phyloP scores from a whole-genome alignment of 768 basidiomycete species.

The Boletus pseudo-olivaceus region DNA sequence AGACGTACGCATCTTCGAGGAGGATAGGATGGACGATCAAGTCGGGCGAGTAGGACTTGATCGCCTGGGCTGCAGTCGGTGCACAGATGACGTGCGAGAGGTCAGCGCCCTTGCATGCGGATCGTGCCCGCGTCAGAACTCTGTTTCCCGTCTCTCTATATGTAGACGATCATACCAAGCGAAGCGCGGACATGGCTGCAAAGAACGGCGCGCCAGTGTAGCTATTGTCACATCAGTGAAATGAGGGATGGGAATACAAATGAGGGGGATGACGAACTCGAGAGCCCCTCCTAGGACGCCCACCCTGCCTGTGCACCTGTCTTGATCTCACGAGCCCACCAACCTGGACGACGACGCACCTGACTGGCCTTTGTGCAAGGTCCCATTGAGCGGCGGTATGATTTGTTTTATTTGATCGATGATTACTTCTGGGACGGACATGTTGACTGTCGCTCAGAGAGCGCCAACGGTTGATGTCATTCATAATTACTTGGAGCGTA shows the following conservation, averaged over 20 bases:
- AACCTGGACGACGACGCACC: slow-evolving; percentile 40
- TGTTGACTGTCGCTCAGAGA: slow-evolving; percentile 24
- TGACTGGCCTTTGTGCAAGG: slow-evolving; percentile 93
- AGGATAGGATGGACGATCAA: slow-evolving; percentile 96
- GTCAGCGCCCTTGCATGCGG: slow-evolving; percentile 69
- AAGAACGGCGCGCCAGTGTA: slow-evolving; percentile 98
- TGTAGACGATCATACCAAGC: slow-evolving; percentile 51
- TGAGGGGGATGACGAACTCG: slow-evolving; percentile 58
- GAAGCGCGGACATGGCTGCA: slow-evolving; percentile 84
- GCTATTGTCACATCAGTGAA: slow-evolving; percentile 40
- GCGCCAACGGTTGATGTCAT: not conserved
- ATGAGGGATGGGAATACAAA: not conserved
- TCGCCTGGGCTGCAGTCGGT: slow-evolving; percentile 84
- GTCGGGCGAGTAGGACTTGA: slow-evolving; percentile 97
- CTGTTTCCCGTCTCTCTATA: not conserved
- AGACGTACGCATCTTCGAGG: slow-evolving; percentile 56
- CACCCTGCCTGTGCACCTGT: slow-evolving; percentile 59
- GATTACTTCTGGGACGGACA: slow-evolving; percentile 61
- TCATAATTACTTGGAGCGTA: not conserved
- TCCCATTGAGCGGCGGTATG: slow-evolving; percentile 86
- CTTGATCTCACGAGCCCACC: not conserved
- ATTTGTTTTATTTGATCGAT: slow-evolving; percentile 73
- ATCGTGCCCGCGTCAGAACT: not conserved
- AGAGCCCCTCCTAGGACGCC: slow-evolving; percentile 92
- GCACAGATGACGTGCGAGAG: slow-evolving; percentile 97